phyloP scores from a whole-genome alignment of 208 protist species.

The Wallacemonas collosoma region DNA sequence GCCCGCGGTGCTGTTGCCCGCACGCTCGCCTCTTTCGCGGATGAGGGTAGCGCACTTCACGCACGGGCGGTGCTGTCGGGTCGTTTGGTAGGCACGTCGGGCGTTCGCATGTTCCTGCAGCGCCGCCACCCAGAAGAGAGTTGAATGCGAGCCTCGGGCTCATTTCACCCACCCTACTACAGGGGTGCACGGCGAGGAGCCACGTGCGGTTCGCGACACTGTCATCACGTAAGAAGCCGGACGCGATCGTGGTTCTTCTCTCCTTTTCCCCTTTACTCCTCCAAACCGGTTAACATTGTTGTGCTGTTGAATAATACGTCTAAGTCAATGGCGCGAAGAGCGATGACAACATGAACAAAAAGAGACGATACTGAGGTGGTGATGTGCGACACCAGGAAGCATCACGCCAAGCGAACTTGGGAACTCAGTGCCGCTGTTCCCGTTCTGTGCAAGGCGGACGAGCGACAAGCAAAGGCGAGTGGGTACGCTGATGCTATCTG shows the following conservation, averaged over 20 bases:
- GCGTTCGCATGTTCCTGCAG: conserved; percentile 81
- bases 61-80: conserved; percentile 82
- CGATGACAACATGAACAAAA: conserved; percentile 1
- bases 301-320: background rate
- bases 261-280: conserved; percentile 7
- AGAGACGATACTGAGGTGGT: background rate
- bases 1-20: background rate
- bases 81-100: conserved; percentile 68
- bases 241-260: background rate
- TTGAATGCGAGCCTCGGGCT: background rate
- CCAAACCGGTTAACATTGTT: background rate
- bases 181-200: too few species aligned
- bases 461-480: too few species aligned
- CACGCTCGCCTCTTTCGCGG: conserved; percentile 68
- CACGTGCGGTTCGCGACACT: too few species aligned
- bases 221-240: too few species aligned
- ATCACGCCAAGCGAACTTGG: too few species aligned
- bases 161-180: too few species aligned
- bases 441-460: too few species aligned
- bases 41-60: conserved; percentile 83
- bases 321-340: background rate
- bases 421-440: too few species aligned
- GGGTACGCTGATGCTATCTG: too few species aligned
- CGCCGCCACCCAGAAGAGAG: conserved; percentile 22
- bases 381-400: too few species aligned